These are phyloP conservation scores for Coemansia sp. DNA, from an alignment of 192 early-diverging fungal species.

Conservation along the genomic window DNA sequence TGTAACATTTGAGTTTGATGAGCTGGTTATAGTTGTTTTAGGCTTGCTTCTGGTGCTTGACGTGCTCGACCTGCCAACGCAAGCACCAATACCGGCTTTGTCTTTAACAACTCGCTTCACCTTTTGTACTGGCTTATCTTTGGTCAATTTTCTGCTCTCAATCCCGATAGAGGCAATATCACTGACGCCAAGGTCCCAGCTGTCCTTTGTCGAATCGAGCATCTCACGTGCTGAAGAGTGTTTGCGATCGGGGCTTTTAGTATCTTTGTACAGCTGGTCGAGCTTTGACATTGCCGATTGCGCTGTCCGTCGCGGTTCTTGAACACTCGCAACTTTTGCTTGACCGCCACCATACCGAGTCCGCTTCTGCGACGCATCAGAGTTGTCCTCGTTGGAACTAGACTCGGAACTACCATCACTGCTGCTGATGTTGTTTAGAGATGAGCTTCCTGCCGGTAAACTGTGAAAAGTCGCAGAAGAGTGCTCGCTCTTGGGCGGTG, in stretches of 20 bases:
- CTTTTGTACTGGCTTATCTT: neutral
- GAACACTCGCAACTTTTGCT: neutral
- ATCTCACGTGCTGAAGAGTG: constrained; percentile 2
- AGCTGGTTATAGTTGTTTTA: neutral
- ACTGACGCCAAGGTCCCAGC: constrained; percentile 31
- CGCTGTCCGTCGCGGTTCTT: constrained; percentile 24
- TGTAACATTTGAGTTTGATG: neutral
- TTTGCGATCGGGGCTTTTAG: constrained; percentile 6
- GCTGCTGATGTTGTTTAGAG: neutral
- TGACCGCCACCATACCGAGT: neutral
- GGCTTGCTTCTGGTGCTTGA: neutral
- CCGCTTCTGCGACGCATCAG: constrained; percentile 8
- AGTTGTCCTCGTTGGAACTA: constrained; percentile 12
- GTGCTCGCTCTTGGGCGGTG: neutral
- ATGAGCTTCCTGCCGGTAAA: neutral
- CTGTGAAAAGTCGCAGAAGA: neutral
- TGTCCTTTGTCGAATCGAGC: constrained; percentile 30
- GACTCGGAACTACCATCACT: neutral
- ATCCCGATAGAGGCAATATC: neutral
- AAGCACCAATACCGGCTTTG: constrained; percentile 9
- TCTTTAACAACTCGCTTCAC: constrained; percentile 1
- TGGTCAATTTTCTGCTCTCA: neutral
- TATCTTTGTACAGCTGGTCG: constrained; percentile 33
- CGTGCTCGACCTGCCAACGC: neutral
- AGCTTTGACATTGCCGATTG: constrained; percentile 34